Conservation (phyloP, 2,329 filamentous ascomycete genomes). For the Pyricularia grisea region DNA sequence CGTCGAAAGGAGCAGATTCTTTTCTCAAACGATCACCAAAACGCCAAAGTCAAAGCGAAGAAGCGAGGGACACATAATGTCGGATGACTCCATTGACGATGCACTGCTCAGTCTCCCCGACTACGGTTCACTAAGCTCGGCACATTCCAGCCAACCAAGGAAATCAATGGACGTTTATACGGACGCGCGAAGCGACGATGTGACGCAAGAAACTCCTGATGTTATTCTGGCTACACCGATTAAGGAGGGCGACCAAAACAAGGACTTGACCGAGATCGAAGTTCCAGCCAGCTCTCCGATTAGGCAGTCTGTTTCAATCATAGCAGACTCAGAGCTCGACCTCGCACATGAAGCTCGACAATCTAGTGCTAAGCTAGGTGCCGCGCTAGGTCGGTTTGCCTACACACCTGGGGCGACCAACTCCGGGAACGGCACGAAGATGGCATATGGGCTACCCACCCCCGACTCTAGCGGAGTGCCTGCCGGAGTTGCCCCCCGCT, state of each 20-base stretch:
- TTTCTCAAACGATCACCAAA: slow-evolving; percentile 23
- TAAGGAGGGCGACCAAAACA: not conserved
- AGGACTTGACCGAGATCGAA: not conserved
- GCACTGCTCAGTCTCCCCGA: slow-evolving; percentile 42
- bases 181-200: slow-evolving; percentile 10
- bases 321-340: not conserved
- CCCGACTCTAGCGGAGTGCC: slow-evolving; percentile 16
- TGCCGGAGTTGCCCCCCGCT: slow-evolving; percentile 9
- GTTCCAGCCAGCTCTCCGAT: slow-evolving; percentile 4
- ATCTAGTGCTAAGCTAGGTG: not conserved
- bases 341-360: not conserved
- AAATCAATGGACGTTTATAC: slow-evolving; percentile 36
- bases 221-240: not conserved
- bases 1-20: slow-evolving; percentile 45
- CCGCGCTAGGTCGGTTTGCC: slow-evolving; percentile 13
- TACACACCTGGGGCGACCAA: slow-evolving; percentile 2
- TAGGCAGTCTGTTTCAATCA: not conserved
- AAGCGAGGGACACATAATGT: slow-evolving; percentile 35
- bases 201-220: not conserved
- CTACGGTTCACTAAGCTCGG: slow-evolving; percentile 23
- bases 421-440: slow-evolving; percentile 8
- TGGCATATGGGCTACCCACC: slow-evolving; percentile 17
- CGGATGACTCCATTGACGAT: slow-evolving; percentile 49
- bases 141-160: slow-evolving; percentile 26
- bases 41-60: slow-evolving; percentile 19